Evolutionary conservation across 495 filamentous ascomycete genomes (phyloP).

Genomic region (Daldinia loculata): DNA sequence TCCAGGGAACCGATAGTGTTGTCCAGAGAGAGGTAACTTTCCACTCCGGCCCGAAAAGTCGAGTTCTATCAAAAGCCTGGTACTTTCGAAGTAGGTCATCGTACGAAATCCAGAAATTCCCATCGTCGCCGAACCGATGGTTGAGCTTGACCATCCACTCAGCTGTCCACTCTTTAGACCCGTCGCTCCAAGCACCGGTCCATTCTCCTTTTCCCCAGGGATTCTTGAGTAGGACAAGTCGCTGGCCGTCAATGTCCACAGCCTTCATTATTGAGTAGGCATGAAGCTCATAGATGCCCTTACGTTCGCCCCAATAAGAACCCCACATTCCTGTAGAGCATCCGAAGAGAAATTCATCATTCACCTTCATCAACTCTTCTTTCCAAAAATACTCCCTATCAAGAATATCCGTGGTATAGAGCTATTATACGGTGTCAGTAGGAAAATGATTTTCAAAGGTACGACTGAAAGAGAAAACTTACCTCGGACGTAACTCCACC

Average conservation of each 20-base stretch:
- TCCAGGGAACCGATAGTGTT: conserved; percentile 84
- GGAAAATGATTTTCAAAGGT: background rate
- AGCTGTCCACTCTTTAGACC: conserved; percentile 89
- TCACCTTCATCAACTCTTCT: conserved; percentile 84
- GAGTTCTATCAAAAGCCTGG: conserved; percentile 81
- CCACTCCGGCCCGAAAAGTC: conserved; percentile 89
- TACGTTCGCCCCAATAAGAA: conserved; percentile 65
- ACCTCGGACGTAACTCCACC: conserved; percentile 79
- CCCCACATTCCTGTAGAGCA: conserved; percentile 74
- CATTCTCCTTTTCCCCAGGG: conserved; percentile 91
- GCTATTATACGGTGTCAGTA: conserved; percentile 58
- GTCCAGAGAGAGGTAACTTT: conserved; percentile 86
- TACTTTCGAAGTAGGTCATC: conserved; percentile 86
- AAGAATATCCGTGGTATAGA: conserved; percentile 82
- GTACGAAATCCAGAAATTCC: conserved; percentile 75
- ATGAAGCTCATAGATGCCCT: conserved; percentile 82
- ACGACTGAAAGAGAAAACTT: background rate
- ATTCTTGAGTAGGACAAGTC: conserved; percentile 81
- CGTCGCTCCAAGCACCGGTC: conserved; percentile 85
- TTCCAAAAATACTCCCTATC: conserved; percentile 91
- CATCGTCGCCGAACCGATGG: conserved; percentile 90
- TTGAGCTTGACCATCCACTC: conserved; percentile 83
- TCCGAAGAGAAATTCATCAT: conserved; percentile 87
- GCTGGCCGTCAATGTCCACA: conserved; percentile 75
- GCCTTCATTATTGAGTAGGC: conserved; percentile 91